Percentiles rank a stretch among this genome's conserved stretches.
phyloP scores from a whole-genome alignment of 2,329 filamentous ascomycete species.

The Aspergillus sp. region DNA sequence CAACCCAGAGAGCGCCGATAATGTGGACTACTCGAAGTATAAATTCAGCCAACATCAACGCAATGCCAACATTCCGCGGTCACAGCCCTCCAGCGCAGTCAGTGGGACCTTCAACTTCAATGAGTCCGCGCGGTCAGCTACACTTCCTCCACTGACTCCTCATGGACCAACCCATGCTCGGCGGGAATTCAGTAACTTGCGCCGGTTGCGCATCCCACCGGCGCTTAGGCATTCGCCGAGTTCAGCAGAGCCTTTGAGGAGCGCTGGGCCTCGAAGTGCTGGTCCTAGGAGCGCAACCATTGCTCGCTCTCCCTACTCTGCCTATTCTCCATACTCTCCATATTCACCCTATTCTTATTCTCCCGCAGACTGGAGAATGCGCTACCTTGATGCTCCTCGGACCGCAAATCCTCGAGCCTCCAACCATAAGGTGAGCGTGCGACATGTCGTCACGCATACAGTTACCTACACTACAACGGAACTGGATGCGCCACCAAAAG shows the following conservation, averaged over 20 bases:
- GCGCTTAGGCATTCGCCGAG: constrained; percentile 69
- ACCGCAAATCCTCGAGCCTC: constrained; percentile 49
- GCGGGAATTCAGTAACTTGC: constrained; percentile 54
- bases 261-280: constrained; percentile 43
- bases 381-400: constrained; percentile 61
- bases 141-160: constrained; percentile 61
- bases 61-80: constrained; percentile 36
- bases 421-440: constrained; percentile 65
- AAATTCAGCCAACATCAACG: constrained; percentile 23
- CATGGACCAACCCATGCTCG: constrained; percentile 61
- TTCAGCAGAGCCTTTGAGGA: constrained; percentile 66
- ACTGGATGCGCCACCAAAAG: constrained; percentile 86
- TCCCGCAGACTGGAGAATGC: constrained; percentile 74
- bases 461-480: constrained; percentile 77
- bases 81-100: constrained; percentile 41
- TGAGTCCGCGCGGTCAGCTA: constrained; percentile 55
- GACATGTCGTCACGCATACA: constrained; percentile 90
- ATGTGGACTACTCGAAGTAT: constrained; percentile 51
- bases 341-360: constrained; percentile 77
- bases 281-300: constrained; percentile 59
- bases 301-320: constrained; percentile 71
- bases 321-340: constrained; percentile 68
- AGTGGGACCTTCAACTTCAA: constrained; percentile 50
- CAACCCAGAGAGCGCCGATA: constrained; percentile 58
- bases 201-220: constrained; percentile 72